Conservation (phyloP, 2,329 filamentous ascomycete genomes). For the Pseudocercospora macadamiae region DNA sequence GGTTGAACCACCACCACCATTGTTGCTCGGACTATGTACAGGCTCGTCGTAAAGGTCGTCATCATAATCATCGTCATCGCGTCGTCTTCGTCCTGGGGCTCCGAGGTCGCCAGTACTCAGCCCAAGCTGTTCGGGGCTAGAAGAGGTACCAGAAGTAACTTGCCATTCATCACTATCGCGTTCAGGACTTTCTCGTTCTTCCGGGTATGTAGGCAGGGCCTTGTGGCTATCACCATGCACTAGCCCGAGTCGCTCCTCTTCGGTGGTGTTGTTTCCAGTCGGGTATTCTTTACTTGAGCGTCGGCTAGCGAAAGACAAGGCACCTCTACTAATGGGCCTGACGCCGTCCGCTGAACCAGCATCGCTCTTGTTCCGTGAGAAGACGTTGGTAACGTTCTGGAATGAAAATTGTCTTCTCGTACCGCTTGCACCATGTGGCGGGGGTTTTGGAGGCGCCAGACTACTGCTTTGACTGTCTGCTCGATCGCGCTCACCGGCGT, state of each 20-base stretch:
- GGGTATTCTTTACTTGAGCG: conserved; percentile 29
- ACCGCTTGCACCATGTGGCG: conserved; percentile 51
- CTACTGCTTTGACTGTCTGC: conserved; percentile 48
- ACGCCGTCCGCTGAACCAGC: conserved; percentile 26
- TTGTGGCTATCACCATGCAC: conserved; percentile 39
- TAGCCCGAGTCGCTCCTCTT: conserved; percentile 43
- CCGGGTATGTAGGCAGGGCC: conserved; percentile 22
- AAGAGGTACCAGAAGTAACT: conserved; percentile 32
- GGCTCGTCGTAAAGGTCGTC: conserved; percentile 16
- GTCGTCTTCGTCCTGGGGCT: conserved; percentile 12
- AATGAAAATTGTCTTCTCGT: conserved; percentile 91
- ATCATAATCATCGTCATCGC: conserved; percentile 15
- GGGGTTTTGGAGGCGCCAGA: conserved; percentile 58
- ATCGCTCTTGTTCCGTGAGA: conserved; percentile 59
- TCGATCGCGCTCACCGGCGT: conserved; percentile 41
- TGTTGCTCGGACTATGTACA: conserved; percentile 4
- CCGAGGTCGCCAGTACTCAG: conserved; percentile 30
- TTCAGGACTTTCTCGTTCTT: conserved; percentile 18
- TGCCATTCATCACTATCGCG: conserved; percentile 39
- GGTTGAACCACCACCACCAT: background rate
- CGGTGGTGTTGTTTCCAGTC: conserved; percentile 31
- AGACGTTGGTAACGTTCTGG: conserved; percentile 67
- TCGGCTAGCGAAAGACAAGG: conserved; percentile 38
- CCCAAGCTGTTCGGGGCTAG: conserved; percentile 33
- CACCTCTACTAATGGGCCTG: conserved; percentile 39